Percentiles rank a stretch among this genome's conserved stretches.
These are phyloP conservation scores for Thelephora terrestris DNA, from an alignment of 1,284 basidiomycete genomes.

Conservation along the genomic window DNA sequence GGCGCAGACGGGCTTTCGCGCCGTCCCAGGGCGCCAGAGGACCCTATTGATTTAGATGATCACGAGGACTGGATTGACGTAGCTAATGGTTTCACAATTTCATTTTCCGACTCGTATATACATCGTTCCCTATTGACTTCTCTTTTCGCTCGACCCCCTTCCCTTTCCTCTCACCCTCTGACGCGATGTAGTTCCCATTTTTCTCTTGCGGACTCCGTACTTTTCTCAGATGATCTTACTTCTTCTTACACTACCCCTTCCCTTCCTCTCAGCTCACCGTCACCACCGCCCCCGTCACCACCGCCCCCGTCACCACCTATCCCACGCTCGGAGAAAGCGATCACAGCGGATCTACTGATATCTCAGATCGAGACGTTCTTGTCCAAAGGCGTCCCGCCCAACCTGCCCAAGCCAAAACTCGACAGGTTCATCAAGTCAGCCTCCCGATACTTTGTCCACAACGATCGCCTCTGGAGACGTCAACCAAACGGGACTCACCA, in stretches of 20 bases:
- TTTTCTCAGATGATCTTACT: not conserved
- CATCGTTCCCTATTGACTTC: not conserved
- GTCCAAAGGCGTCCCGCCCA: slow-evolving; percentile 3
- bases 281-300: not conserved
- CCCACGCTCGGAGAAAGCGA: not conserved
- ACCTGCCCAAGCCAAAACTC: not conserved
- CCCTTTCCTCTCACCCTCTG: no score
- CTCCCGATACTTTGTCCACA: slow-evolving; percentile 7
- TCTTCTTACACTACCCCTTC: no score
- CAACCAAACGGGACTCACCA: slow-evolving; percentile 1
- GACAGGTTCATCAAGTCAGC: slow-evolving; percentile 4
- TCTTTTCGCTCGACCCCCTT: not conserved
- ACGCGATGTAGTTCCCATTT: not conserved
- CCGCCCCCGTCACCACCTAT: no score
- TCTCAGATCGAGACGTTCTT: slow-evolving; percentile 8
- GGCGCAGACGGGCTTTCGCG: slow-evolving; percentile 29
- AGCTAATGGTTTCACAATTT: slow-evolving; percentile 10
- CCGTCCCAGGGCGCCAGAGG: slow-evolving; percentile 12
- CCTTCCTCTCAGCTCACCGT: not conserved
- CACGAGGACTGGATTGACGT: slow-evolving; percentile 26
- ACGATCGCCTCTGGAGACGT: slow-evolving; percentile 9
- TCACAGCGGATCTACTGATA: slow-evolving; percentile 2
- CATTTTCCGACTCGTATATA: not conserved
- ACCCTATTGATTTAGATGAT: slow-evolving; percentile 16
- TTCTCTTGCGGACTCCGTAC: slow-evolving; percentile 7